Base-by-base conservation (phyloP, 1,284 basidiomycete genomes). In the Gomphus bonarii region DNA sequence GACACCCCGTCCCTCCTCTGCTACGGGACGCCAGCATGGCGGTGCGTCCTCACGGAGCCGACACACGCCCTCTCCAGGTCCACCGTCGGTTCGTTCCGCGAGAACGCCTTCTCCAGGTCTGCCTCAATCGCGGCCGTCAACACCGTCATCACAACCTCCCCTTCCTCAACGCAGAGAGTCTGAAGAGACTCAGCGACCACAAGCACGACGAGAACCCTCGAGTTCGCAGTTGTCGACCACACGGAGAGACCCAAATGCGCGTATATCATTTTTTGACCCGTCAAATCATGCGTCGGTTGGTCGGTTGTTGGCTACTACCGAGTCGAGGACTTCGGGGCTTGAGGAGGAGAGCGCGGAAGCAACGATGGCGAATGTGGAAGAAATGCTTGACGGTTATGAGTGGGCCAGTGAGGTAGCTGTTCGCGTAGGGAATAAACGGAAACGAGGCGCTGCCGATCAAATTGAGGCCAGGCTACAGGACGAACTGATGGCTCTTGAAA, bases 341-440 rank as follows among this genome's bases (percentile, higher is more conserved):
- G 82, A 85, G 57, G 87, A 85, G 46, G 88, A 87, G 63, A 80
- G 79, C 54, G 81, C 84, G 11, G 84, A 90, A 63, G 89, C 85
- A 6, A 90, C 89, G 5, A 79, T 97, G 69, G 75, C 85, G 9
- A 95, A 84, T 68, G 91, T 99, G 3, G 97, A 99, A 68, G 97
- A 99, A 68, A 95, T 99, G 91, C 78, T 99, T 10, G 95, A 99
- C 66, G 95, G 95, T 0, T 95, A 97, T 66, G 95, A 99, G 68
- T 98, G 92, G 93, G 84, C 87, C 0, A 40, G 33, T 18, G 55
- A 49, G 30, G 18, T 16, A 7, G 20, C 54, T 10, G n/a, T 40
- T 22, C 30, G 18, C 9, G 82, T 81, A 60, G 86, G 88, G 61
- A 79, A 84, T 67, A 82, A 80, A 62, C 76, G 80, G 57, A 74